Evolutionary conservation across 192 early-diverging fungal species (phyloP).

Genomic region (Coemansia erecta): DNA sequence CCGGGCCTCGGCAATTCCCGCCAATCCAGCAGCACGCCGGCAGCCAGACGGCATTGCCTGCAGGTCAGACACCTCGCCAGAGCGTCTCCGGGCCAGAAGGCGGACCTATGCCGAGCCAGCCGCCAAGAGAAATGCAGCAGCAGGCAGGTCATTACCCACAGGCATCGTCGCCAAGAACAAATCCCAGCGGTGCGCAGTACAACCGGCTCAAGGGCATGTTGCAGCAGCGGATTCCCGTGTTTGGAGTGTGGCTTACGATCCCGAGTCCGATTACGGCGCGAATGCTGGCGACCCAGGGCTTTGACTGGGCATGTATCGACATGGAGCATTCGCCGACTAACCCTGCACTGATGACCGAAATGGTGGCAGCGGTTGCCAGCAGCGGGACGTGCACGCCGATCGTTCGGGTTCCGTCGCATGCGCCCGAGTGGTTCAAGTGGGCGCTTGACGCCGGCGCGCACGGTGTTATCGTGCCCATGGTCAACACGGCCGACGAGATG

Average conservation of each 20-base stretch:
- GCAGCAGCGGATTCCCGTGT: constrained; percentile 35
- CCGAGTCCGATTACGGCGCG: constrained; percentile 49
- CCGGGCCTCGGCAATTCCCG: constrained; percentile 3
- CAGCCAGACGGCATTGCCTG: no score
- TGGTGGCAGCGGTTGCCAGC: constrained; percentile 52
- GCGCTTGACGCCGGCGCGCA: constrained; percentile 53
- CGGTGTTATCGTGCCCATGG: constrained; percentile 47
- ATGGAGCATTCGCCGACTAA: constrained; percentile 52
- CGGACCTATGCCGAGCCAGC: neutral
- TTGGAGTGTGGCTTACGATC: constrained; percentile 52
- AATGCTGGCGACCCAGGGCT: constrained; percentile 43
- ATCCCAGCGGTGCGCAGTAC: constrained; percentile 10
- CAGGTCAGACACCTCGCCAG: neutral
- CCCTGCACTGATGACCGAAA: constrained; percentile 52
- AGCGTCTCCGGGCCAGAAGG: neutral
- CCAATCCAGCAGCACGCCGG: neutral
- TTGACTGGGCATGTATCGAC: constrained; percentile 56
- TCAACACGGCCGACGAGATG: constrained; percentile 49
- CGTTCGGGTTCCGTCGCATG: constrained; percentile 51
- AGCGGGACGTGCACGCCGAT: constrained; percentile 49
- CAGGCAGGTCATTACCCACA: constrained; percentile 7
- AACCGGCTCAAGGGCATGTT: constrained; percentile 34
- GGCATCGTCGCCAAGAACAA: constrained; percentile 16
- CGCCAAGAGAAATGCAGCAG: no score
- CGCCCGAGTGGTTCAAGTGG: constrained; percentile 53